Conservation (phyloP, 768 basidiomycete species). For the Lentinula guzmanii region DNA sequence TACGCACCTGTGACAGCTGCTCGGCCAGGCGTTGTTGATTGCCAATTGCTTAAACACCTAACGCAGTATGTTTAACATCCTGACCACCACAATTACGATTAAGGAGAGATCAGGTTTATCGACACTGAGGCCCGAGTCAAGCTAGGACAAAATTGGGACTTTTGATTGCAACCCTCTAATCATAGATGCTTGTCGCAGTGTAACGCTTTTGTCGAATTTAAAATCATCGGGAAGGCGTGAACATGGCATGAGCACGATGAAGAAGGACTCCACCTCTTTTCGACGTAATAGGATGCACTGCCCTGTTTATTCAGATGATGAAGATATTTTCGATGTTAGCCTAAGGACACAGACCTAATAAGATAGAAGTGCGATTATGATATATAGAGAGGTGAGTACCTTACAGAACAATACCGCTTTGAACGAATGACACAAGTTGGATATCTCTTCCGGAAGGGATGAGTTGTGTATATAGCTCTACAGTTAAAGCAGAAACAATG, state of each 20-base stretch:
- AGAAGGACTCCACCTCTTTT: too few species aligned
- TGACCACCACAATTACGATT: neutral
- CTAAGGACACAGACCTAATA: neutral
- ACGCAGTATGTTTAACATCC: neutral
- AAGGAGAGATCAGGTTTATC: neutral
- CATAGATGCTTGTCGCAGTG: neutral
- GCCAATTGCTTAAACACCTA: neutral
- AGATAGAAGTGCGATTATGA: neutral
- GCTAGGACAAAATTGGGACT: too few species aligned
- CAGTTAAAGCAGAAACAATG: neutral
- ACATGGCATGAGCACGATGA: too few species aligned
- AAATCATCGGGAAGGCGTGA: too few species aligned
- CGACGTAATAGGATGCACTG: too few species aligned
- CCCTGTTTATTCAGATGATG: too few species aligned
- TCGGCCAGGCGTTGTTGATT: neutral
- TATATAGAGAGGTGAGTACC: neutral
- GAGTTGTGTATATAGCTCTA: neutral
- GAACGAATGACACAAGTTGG: slow-evolving; percentile 1
- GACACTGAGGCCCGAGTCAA: too few species aligned
- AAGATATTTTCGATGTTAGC: too few species aligned
- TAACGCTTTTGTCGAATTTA: too few species aligned
- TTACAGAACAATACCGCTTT: neutral
- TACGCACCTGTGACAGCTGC: neutral
- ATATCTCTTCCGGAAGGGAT: neutral
- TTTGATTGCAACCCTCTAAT: too few species aligned